A percentile compares a stretch with the other conserved stretches of the same genome.
Conservation (phyloP, 2,329 filamentous ascomycete genomes). For the Atkinsonella texensis region DNA sequence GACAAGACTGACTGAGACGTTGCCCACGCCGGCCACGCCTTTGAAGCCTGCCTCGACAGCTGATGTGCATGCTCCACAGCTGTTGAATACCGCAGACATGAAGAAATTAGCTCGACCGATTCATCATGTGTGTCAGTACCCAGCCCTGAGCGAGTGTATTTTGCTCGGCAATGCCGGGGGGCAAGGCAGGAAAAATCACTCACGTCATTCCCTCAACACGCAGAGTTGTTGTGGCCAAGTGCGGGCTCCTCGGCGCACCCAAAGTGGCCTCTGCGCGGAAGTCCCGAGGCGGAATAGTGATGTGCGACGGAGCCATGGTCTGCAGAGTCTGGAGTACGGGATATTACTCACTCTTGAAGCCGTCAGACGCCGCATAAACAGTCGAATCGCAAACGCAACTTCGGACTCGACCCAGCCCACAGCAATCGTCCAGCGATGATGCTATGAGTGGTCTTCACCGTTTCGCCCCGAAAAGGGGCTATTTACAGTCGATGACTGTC, state of each 20-base stretch:
- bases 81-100: conserved; percentile 27
- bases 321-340: background rate
- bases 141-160: conserved; percentile 16
- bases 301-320: conserved; percentile 39
- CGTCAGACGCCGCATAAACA: background rate
- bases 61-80: conserved; percentile 87
- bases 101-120: background rate
- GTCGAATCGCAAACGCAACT: background rate
- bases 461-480: background rate
- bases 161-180: conserved; percentile 16
- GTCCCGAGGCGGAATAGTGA: conserved; percentile 33
- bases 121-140: background rate
- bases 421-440: background rate
- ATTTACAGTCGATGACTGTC: background rate
- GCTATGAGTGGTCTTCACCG: background rate
- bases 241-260: conserved; percentile 28
- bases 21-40: conserved; percentile 66
- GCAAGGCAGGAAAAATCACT: conserved; percentile 21
- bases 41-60: conserved; percentile 91
- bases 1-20: conserved; percentile 82
- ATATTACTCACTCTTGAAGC: background rate
- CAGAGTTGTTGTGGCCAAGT: conserved; percentile 82
- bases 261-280: conserved; percentile 13
- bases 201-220: conserved; percentile 80
- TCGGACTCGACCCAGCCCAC: background rate